phyloP scores from a whole-genome alignment of 2,329 filamentous ascomycete genomes.

The Coniella lustricola region DNA sequence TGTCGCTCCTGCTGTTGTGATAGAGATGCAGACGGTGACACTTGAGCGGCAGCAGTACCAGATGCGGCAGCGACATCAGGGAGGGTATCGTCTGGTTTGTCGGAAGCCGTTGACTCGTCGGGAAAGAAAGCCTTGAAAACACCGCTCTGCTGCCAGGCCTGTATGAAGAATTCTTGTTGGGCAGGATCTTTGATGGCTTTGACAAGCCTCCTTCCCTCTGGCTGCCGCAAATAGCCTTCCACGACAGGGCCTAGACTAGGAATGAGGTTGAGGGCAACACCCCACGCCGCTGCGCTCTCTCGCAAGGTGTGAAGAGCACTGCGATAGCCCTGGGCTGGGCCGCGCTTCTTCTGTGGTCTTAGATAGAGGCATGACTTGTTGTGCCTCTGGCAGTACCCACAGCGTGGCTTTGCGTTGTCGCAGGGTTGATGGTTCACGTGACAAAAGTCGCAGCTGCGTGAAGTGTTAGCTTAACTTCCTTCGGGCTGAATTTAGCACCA shows the following conservation, averaged over 20 bases:
- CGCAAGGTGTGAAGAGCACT: constrained; percentile 32
- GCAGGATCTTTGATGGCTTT: constrained; percentile 28
- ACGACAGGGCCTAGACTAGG: constrained; percentile 29
- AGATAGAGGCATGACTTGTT: constrained; percentile 31
- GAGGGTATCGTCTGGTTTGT: constrained; percentile 9
- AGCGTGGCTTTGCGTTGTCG: constrained; percentile 39
- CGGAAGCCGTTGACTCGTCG: constrained; percentile 16
- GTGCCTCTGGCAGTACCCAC: constrained; percentile 36
- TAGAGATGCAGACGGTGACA: background rate
- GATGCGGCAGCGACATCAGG: constrained; percentile 3
- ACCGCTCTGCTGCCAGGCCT: constrained; percentile 29
- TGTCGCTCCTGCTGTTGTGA: too few relatives aligned
- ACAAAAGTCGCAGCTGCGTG: constrained; percentile 38
- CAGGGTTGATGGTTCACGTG: constrained; percentile 42
- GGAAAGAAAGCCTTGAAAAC: constrained; percentile 30
- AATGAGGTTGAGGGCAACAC: constrained; percentile 29
- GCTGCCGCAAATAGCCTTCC: constrained; percentile 27
- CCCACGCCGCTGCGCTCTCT: constrained; percentile 33
- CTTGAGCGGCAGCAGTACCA: background rate
- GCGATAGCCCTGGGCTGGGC: constrained; percentile 31
- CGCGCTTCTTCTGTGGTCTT: constrained; percentile 32
- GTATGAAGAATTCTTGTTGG: constrained; percentile 30
- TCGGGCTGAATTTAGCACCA: background rate
- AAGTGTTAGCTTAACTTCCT: constrained; percentile 16
- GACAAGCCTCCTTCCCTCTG: constrained; percentile 24